Base-by-base conservation (phyloP, 2,329 filamentous ascomycete species). In the Pleurostoma richardsiae region DNA sequence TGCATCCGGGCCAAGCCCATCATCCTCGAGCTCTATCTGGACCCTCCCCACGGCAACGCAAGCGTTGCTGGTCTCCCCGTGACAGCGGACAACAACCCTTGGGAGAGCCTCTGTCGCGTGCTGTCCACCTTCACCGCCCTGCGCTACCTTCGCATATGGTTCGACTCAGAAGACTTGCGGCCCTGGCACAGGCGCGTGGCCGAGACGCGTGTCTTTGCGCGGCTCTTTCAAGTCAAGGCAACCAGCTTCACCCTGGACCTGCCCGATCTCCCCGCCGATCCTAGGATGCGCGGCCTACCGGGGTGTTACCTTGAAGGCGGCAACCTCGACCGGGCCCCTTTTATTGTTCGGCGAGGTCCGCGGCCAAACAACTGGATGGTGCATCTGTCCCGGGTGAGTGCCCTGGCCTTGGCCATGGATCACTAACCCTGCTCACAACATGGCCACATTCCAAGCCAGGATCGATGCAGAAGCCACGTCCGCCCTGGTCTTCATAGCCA, bases 181-280 rank as follows among this genome's bases (percentile, higher is more conserved):
- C 55, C 55, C 2, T 65, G 62, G 62, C 52, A 58, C 49, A 52
- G 54, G 41, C 52, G 57, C 6, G 57, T 61, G 27, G 54, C 49
- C 49, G 62, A 65, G 56, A 55, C 49, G 29, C 46, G 51, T 3
- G 52, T 65, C 44, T 56, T 65, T 26, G 47, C 42, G 3, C 41
- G 41, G 10, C 52, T 65, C 29, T 41, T 51, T 11, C 41, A 43
- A 2, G 55, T 57, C 28, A 43, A 40, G 30, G 50, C 54, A 4
- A 41, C 43, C 31, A 42, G 43, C 2, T 61, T 57, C 40, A 42
- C 55, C 29, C 50, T 62, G 29, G 50, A 49, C 36, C 45, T 62
- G 39, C 60, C 59, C 2, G 44, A 49, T 26, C 42, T 61, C 5
- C 56, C 50, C 2, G 46, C 33, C 28, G 28, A 36, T 6, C 40